Base-by-base conservation (phyloP, 2,329 filamentous ascomycete species). In the Aureobasidium leucospermi region DNA sequence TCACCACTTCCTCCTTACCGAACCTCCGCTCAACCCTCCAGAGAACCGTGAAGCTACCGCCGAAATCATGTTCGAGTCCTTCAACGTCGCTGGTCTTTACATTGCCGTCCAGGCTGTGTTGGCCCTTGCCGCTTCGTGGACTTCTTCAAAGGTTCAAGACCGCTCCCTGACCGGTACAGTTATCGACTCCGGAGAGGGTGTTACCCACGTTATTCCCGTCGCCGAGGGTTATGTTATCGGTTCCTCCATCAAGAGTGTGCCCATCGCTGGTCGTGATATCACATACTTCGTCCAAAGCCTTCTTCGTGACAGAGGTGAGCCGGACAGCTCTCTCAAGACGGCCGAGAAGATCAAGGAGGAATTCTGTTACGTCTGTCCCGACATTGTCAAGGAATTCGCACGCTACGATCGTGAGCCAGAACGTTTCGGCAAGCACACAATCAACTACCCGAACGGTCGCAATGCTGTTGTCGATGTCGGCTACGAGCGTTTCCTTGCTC, bases 61-160 rank as follows among this genome's bases (percentile, higher is more conserved):
- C 74, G 94, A 99, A 75, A 99, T 99, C 76, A 96, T 99, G 85
- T 99, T 99, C 78, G 94, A 99, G 74, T 97, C 94, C 3, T 99
- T 99, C 82, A 99, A 99, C 79, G 97, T 94, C 75, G 93, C 94
- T 61, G 94, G 94, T 77, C 86, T 99, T 65, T 99, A 99, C 77
- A 99, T 99, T 73, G 94, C 94, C 48, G 94, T 99, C 13, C 94
- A 99, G 77, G 94, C 94, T 34, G 94, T 99, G 23, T 86, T 99
- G 59, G 94, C 95, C 15, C 84, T 99, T 47, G 94, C 94, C 46
- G 94, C 95, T 19, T 97, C 94, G 8, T 99, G 94, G 94, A 99
- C 94, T 31, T 96, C 92, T 51, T 96, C 92, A 57, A 99, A 97
- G 79, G 93, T 97, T 15, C 92, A 93, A 49, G 94, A 99, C 70